Base-by-base conservation (phyloP, 371 early-diverging fungal species). In the Phascolomyces articulosus region DNA sequence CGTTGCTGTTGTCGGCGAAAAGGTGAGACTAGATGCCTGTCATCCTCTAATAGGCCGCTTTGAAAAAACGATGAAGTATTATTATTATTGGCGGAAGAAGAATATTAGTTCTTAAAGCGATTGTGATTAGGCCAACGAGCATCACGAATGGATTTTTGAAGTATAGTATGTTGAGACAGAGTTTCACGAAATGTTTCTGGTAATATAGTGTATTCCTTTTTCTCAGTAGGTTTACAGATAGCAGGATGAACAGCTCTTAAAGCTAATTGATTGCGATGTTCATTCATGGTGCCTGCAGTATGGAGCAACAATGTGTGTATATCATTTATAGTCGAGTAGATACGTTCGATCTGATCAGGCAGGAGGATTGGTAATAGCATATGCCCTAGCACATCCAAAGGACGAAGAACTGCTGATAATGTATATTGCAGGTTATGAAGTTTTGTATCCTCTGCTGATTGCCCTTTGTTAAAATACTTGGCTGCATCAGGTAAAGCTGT, bases 341-440 rank as follows among this genome's bases (percentile, higher is more conserved):
- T 44, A 0, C 61, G 55, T 21, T 66, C 53, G 0, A 58, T 20
- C 2, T 65, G 40, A 0, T 60, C 61, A 20, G 29, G 27, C 10
- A 64, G 55, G 2, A 51, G 20, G 3, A 58, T 7, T 0, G n/a
- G 55, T n/a, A 54, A 16, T 0, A 72, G 28, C 23, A 54, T 61
- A 23, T 72, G 59, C 3, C 27, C 41, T 0, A 68, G 55, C 0
- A 66, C 56, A 40, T 64, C 72, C 1, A 68, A 18, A 0, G 68
- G 64, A 3, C 64, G 58, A 6, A 64, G 27, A 15, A 63, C 51
- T 1, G 59, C 72, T 0, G 66, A 62, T 0, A 55, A 9, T 0
- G 53, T n/a, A 41, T 72, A 68, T 40, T 68, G 69, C 1, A 66
- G 21, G 10, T 60, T 40, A 10, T 57, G 62, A 4, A 72, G 34